Percentiles rank a stretch among this genome's conserved stretches.
Conservation (phyloP, 495 filamentous ascomycete species). For the Xylaria curta region DNA sequence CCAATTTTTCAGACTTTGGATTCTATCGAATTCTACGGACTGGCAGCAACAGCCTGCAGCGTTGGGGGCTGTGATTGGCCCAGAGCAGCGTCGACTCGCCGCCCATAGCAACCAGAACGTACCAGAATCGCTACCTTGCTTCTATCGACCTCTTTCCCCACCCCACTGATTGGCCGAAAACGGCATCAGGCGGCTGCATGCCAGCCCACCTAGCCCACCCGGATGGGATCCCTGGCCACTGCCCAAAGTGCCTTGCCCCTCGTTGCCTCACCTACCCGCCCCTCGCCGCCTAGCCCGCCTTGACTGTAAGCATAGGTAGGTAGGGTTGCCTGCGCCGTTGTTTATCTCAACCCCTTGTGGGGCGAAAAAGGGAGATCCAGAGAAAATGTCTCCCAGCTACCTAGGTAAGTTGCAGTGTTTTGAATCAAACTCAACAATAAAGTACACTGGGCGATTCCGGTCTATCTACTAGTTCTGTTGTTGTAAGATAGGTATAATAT, state of each 20-base stretch:
- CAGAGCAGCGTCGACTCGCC: slow-evolving; percentile 5
- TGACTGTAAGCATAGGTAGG: slow-evolving; percentile 14
- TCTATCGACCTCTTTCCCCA: slow-evolving; percentile 1
- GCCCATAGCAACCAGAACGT: slow-evolving; percentile 37
- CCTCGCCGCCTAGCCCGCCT: not conserved
- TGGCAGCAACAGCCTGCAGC: slow-evolving; percentile 29
- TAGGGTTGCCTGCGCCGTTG: slow-evolving; percentile 4
- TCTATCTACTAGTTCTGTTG: not conserved
- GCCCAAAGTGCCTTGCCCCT: slow-evolving; percentile 17
- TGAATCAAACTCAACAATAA: not conserved
- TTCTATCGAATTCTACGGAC: slow-evolving; percentile 47
- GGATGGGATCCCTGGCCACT: not conserved
- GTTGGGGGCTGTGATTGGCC: slow-evolving; percentile 34
- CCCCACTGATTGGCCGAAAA: slow-evolving; percentile 28
- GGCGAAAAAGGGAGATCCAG: not conserved
- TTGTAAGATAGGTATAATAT: not conserved
- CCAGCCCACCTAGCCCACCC: slow-evolving; percentile 11
- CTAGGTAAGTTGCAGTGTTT: not conserved
- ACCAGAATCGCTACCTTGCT: slow-evolving; percentile 16
- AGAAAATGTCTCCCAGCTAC: too few species aligned
- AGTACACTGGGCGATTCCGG: not conserved
- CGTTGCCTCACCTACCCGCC: slow-evolving; percentile 16
- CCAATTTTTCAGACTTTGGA: slow-evolving; percentile 42
- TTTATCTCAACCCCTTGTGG: slow-evolving; percentile 2
- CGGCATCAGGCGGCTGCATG: slow-evolving; percentile 19